phyloP scores from a whole-genome alignment of 345 rosid species.

The Populus nigra region DNA sequence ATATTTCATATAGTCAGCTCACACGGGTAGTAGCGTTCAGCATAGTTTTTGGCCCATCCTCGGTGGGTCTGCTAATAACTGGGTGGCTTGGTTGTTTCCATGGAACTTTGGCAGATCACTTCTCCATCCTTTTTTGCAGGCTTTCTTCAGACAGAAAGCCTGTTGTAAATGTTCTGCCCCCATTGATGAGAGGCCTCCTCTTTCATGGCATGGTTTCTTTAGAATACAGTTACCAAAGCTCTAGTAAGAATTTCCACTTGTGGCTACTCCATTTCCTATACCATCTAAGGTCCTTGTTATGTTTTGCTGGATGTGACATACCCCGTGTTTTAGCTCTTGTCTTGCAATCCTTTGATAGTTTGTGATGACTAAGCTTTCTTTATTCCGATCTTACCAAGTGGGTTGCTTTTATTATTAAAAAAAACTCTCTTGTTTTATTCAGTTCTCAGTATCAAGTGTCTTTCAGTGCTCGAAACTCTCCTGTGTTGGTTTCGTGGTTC shows the following conservation, averaged over 20 bases:
- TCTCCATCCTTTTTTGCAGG: slow-evolving; percentile 36
- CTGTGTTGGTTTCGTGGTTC: neutral
- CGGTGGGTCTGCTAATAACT: slow-evolving; percentile 6
- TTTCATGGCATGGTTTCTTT: slow-evolving; percentile 33
- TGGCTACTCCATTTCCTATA: slow-evolving; percentile 11
- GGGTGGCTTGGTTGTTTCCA: slow-evolving; percentile 43
- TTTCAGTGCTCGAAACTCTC: slow-evolving; percentile 1
- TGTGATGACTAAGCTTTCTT: slow-evolving; percentile 20
- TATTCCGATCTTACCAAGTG: slow-evolving; percentile 21
- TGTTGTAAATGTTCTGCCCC: slow-evolving; percentile 37
- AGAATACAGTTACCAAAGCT: slow-evolving; percentile 41
- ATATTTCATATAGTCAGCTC: slow-evolving; percentile 12
- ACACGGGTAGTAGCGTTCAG: slow-evolving; percentile 36
- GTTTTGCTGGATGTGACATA: slow-evolving; percentile 30
- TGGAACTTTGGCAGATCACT: slow-evolving; percentile 37
- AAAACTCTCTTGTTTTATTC: slow-evolving; percentile 7
- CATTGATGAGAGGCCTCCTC: slow-evolving; percentile 24
- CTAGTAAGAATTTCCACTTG: slow-evolving; percentile 26
- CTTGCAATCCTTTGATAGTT: slow-evolving; percentile 3
- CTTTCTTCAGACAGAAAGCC: slow-evolving; percentile 38
- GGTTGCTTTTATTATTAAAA: slow-evolving; percentile 2
- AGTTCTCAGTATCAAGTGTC: slow-evolving; percentile 13
- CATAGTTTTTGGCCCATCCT: slow-evolving; percentile 29
- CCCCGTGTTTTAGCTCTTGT: slow-evolving; percentile 28
- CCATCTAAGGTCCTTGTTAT: slow-evolving; percentile 9